Percentiles rank a stretch among this genome's conserved stretches.
Conservation (phyloP, 306 rosid species). For the Carpinus viminea region DNA sequence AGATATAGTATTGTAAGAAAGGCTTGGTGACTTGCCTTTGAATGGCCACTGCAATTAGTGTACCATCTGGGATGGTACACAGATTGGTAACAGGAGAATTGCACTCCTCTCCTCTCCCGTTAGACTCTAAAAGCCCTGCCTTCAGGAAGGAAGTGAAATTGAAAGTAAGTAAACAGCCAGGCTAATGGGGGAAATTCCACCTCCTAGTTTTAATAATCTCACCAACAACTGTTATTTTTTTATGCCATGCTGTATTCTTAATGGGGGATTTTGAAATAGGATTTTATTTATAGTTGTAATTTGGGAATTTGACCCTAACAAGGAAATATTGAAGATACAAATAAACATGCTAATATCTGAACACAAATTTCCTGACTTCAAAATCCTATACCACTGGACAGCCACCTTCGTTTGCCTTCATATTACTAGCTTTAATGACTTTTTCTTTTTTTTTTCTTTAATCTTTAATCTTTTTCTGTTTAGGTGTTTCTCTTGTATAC, state of each 20-base stretch:
- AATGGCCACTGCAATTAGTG: conserved; percentile 77
- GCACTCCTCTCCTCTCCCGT: conserved; percentile 53
- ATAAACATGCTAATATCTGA: conserved; percentile 6
- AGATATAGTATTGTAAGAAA: conserved; percentile 13
- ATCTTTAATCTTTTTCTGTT: too few species aligned
- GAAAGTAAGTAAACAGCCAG: conserved; percentile 34
- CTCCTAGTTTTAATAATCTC: background rate
- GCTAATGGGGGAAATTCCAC: background rate
- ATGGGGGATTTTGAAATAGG: background rate
- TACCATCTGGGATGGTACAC: conserved; percentile 59
- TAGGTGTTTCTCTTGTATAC: too few species aligned
- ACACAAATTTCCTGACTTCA: background rate
- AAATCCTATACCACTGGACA: too few species aligned
- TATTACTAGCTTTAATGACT: too few species aligned
- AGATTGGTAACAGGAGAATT: conserved; percentile 63
- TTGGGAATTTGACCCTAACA: too few species aligned
- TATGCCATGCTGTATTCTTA: background rate
- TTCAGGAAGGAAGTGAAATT: conserved; percentile 42
- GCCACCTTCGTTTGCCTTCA: too few species aligned
- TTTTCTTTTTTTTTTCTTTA: too few species aligned
- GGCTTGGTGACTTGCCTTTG: conserved; percentile 63
- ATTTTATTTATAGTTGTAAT: background rate
- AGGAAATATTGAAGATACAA: too few species aligned
- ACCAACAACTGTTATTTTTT: background rate
- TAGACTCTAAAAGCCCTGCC: conserved; percentile 80